These are phyloP conservation scores for Pinus albicaulis DNA, from an alignment of 75 land plant species.

Conservation along the genomic window DNA sequence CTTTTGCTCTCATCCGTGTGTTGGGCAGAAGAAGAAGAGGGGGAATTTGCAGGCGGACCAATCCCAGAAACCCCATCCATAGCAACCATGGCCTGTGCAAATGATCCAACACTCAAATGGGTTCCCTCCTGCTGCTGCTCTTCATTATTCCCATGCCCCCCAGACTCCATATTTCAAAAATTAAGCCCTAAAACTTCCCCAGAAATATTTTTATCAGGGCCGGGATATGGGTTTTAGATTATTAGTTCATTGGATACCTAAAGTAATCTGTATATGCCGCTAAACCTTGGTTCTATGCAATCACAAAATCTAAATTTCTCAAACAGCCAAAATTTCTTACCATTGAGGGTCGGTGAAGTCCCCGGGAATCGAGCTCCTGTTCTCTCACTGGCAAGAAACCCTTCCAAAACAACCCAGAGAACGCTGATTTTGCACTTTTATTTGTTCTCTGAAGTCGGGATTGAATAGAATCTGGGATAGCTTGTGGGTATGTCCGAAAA, in stretches of 20 bases:
- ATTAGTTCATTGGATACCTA: too few species aligned
- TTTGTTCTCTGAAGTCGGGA: neutral
- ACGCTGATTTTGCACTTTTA: neutral
- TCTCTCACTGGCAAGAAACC: neutral
- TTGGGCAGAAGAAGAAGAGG: neutral
- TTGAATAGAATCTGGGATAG: neutral
- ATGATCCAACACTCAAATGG: constrained; percentile 15
- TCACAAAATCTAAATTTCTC: neutral
- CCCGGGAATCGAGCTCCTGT: neutral
- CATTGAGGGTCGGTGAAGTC: neutral
- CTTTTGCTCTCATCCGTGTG: constrained; percentile 11
- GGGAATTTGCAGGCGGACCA: neutral
- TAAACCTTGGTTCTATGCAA: neutral
- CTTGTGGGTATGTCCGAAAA: neutral
- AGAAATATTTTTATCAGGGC: too few species aligned
- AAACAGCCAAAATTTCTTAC: neutral
- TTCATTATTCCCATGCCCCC: neutral
- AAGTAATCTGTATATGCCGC: too few species aligned
- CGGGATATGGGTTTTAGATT: too few species aligned
- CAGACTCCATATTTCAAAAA: neutral
- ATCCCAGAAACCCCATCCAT: constrained; percentile 21
- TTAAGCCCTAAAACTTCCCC: too few species aligned
- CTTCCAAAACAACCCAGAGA: neutral
- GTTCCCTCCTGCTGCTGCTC: constrained; percentile 21
- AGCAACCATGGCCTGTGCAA: constrained; percentile 29